Evolutionary conservation across 2,329 filamentous ascomycete species (phyloP).

Genomic region (Alternaria panax): DNA sequence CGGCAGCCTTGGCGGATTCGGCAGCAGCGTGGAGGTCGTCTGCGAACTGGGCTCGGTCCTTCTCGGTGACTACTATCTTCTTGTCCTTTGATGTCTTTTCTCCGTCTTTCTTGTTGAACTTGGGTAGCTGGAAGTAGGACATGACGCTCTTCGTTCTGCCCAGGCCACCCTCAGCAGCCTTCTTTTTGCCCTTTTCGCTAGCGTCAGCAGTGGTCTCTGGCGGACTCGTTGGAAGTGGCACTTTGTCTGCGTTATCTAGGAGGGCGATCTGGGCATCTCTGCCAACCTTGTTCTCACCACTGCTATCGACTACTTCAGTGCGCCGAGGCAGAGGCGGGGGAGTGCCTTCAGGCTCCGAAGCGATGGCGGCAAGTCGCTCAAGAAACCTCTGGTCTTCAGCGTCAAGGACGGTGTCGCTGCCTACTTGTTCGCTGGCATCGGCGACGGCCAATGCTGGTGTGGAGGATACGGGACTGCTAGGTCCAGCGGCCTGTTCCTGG

Average conservation of each 20-base stretch:
- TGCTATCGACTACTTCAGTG: constrained; percentile 40
- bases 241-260: constrained; percentile 56
- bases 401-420: constrained; percentile 58
- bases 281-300: constrained; percentile 45
- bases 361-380: constrained; percentile 57
- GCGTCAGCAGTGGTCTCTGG: constrained; percentile 43
- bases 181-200: constrained; percentile 32
- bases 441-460: constrained; percentile 32
- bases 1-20: constrained; percentile 40
- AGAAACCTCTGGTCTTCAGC: constrained; percentile 69
- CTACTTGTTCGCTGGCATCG: constrained; percentile 38
- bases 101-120: constrained; percentile 44
- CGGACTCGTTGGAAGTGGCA: constrained; percentile 61
- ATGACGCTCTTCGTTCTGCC: constrained; percentile 51
- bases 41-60: constrained; percentile 47
- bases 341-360: constrained; percentile 49
- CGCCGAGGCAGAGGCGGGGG: constrained; percentile 53
- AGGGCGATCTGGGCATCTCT: constrained; percentile 57
- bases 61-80: constrained; percentile 45
- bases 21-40: constrained; percentile 45
- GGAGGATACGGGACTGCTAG: constrained; percentile 31
- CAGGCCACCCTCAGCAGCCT: constrained; percentile 37
- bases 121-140: constrained; percentile 44
- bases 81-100: constrained; percentile 42
- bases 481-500: constrained; percentile 24